These are phyloP conservation scores for Leccinellum luteum DNA, from an alignment of 768 basidiomycete genomes.

Conservation along the genomic window DNA sequence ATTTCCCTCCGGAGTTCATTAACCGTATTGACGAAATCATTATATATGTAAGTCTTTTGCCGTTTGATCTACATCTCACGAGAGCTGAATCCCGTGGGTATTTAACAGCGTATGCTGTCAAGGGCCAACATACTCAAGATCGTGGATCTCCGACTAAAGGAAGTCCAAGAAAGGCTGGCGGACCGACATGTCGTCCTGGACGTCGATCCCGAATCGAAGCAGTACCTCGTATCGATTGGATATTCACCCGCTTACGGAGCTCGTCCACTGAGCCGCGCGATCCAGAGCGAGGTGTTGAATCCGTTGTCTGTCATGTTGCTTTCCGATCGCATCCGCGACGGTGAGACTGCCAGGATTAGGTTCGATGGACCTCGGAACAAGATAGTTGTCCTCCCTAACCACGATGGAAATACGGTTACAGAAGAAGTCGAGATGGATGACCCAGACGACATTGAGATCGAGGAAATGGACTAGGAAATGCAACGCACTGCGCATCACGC, in stretches of 20 bases:
- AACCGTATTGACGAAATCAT: conserved; percentile 88
- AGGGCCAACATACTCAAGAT: conserved; percentile 75
- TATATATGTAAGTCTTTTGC: conserved; percentile 49
- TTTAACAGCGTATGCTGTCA: conserved; percentile 71
- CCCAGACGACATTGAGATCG: conserved; percentile 44
- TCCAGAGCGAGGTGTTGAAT: conserved; percentile 91
- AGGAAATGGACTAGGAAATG: conserved; percentile 18
- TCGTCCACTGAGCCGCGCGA: conserved; percentile 85
- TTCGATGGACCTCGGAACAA: conserved; percentile 85
- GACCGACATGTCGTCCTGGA: conserved; percentile 79
- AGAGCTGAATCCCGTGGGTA: conserved; percentile 26
- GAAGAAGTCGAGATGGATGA: conserved; percentile 59
- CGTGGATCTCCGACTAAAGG: conserved; percentile 83
- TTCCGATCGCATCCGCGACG: conserved; percentile 77
- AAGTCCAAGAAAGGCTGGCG: conserved; percentile 78
- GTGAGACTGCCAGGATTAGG: conserved; percentile 69
- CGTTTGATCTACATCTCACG: background rate
- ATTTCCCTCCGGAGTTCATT: conserved; percentile 92
- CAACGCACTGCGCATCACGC: background rate
- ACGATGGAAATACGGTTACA: conserved; percentile 48
- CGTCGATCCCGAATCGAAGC: conserved; percentile 72
- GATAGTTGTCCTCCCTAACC: conserved; percentile 78
- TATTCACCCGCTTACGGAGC: conserved; percentile 88
- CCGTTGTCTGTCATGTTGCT: conserved; percentile 85
- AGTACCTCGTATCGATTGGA: conserved; percentile 70